These are phyloP conservation scores for Calonectria leucothoes DNA, from an alignment of 2,329 filamentous ascomycete genomes.

Conservation along the genomic window DNA sequence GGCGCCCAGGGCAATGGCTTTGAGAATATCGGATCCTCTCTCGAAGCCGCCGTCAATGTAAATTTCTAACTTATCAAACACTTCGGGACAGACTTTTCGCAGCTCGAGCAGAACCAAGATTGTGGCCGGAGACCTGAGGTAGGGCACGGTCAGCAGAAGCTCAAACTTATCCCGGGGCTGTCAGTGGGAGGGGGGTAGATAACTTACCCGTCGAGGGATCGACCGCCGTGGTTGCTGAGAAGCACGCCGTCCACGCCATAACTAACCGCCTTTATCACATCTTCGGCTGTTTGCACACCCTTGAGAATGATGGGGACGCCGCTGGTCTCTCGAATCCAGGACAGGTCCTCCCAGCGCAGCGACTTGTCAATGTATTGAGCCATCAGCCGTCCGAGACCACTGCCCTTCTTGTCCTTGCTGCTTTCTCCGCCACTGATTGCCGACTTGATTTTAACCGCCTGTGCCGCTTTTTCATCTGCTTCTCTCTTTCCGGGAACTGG, in stretches of 20 bases:
- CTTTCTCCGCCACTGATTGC: constrained; percentile 53
- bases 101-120: constrained; percentile 64
- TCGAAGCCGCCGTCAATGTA: constrained; percentile 64
- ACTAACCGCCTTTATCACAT: constrained; percentile 60
- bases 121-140: constrained; percentile 51
- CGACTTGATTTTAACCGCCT: constrained; percentile 53
- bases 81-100: constrained; percentile 57
- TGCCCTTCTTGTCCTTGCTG: constrained; percentile 63
- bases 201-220: constrained; percentile 61
- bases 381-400: constrained; percentile 63
- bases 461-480: constrained; percentile 62
- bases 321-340: constrained; percentile 59
- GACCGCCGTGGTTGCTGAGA: constrained; percentile 68
- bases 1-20: constrained; percentile 62
- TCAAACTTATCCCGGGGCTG: no score
- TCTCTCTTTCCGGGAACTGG: constrained; percentile 67
- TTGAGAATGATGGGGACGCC: constrained; percentile 63
- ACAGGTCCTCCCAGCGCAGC: constrained; percentile 62
- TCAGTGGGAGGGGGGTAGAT: no score
- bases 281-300: constrained; percentile 64
- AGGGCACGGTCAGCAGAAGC: not conserved
- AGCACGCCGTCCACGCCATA: constrained; percentile 63
- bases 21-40: constrained; percentile 64
- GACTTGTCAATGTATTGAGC: constrained; percentile 61
- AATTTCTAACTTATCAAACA: constrained; percentile 60